These are phyloP conservation scores for Corylus avellana DNA, from an alignment of 306 rosid genomes.

Conservation along the genomic window DNA sequence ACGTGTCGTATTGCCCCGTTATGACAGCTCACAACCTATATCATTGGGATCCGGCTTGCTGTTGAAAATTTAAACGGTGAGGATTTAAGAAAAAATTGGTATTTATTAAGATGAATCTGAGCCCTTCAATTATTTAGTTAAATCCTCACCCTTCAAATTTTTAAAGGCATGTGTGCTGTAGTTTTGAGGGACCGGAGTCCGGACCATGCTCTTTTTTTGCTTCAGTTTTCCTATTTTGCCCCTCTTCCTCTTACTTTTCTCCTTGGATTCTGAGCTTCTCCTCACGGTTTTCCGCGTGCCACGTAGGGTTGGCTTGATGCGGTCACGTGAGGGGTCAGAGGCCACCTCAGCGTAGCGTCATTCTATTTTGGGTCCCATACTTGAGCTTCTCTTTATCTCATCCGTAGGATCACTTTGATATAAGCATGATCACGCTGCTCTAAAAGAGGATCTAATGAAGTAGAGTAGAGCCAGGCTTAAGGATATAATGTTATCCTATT, in stretches of 20 bases:
- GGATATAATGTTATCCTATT: too few relatives aligned
- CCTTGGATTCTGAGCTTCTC: neutral
- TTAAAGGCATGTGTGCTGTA: too few relatives aligned
- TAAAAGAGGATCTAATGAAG: too few relatives aligned
- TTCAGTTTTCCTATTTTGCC: neutral
- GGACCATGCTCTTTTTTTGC: neutral
- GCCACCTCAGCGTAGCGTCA: constrained; percentile 1
- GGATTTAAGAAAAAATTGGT: too few relatives aligned
- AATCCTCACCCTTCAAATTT: too few relatives aligned
- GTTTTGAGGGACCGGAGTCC: too few relatives aligned
- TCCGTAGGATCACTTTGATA: neutral
- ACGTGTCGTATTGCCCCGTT: neutral
- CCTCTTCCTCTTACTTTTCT: neutral
- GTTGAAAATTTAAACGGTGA: too few relatives aligned
- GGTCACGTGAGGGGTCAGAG: neutral
- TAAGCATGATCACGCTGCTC: too few relatives aligned
- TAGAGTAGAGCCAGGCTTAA: too few relatives aligned
- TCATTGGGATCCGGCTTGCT: neutral
- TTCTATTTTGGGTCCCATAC: neutral
- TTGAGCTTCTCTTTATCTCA: neutral
- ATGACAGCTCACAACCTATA: neutral
- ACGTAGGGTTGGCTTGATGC: neutral
- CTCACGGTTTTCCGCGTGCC: constrained; percentile 1
- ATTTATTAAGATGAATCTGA: too few relatives aligned
- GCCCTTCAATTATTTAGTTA: too few relatives aligned